Conservation (phyloP, 1,284 basidiomycete genomes). For the Apiotrichum sp. region DNA sequence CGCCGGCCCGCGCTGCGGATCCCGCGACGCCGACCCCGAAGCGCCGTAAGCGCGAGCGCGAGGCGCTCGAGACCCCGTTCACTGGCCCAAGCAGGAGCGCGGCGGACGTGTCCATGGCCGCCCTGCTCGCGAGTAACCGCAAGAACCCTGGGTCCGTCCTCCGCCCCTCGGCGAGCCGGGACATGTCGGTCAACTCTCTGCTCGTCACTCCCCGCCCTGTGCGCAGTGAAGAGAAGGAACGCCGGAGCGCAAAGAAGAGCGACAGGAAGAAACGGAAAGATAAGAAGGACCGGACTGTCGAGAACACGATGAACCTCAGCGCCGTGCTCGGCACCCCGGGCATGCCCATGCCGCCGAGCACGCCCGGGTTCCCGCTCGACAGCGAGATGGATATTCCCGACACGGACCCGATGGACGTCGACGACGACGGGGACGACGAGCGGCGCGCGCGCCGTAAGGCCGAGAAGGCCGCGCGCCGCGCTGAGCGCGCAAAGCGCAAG, state of each 20-base stretch:
- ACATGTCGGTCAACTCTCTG: background rate
- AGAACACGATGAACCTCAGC: background rate
- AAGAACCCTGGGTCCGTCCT: background rate
- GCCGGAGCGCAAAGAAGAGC: background rate
- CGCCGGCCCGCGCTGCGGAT: background rate
- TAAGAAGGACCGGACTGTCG: background rate
- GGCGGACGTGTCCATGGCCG: background rate
- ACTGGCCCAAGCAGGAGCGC: background rate
- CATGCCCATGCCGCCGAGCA: background rate
- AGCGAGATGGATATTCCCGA: background rate
- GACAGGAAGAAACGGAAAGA: background rate
- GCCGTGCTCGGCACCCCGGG: background rate
- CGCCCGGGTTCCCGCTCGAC: background rate
- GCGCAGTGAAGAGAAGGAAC: background rate
- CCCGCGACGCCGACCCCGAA: background rate
- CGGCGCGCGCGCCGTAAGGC: conserved; percentile 1
- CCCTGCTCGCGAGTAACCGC: background rate
- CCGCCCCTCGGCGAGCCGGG: too few relatives aligned
- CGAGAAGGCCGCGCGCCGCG: conserved; percentile 3
- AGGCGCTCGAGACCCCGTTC: conserved; percentile 1
- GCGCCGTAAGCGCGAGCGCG: background rate
- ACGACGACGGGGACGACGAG: background rate
- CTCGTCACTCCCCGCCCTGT: background rate
- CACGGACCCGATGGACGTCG: background rate
- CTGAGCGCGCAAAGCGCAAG: background rate